These are phyloP conservation scores for Fragilaria crotonensis DNA, from an alignment of 108 stramenopile species.

Conservation along the genomic window DNA sequence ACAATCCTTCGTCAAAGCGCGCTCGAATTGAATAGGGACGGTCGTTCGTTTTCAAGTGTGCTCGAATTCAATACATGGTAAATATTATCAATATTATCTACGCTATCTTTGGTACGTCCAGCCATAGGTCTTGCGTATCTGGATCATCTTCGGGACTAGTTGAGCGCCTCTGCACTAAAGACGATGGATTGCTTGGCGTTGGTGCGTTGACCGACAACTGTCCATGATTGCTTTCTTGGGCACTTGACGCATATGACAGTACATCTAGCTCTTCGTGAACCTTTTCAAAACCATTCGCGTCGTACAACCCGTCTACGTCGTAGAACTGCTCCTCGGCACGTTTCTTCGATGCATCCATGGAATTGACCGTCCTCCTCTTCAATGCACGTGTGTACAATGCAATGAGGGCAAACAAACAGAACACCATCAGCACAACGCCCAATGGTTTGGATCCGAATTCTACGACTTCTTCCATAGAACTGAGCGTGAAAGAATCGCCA, in stretches of 20 bases:
- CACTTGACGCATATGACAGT: not conserved
- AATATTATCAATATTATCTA: not conserved
- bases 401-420: not conserved
- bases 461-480: not conserved
- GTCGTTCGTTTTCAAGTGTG: too few relatives aligned
- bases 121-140: constrained; percentile 5
- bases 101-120: constrained; percentile 4
- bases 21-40: not conserved
- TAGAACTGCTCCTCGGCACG: not conserved
- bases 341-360: not conserved
- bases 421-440: not conserved
- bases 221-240: too few relatives aligned
- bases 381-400: not conserved
- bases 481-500: not conserved
- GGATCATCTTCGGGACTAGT: not conserved
- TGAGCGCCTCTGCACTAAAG: not conserved
- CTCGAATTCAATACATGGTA: too few relatives aligned
- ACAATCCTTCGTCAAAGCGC: not conserved
- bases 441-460: not conserved
- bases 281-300: not conserved
- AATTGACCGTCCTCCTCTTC: not conserved
- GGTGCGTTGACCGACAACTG: too few relatives aligned
- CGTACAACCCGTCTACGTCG: not conserved
- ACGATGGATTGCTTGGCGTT: not conserved
- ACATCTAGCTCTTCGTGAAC: not conserved